These are phyloP conservation scores for Pachyrhizus erosus DNA, from an alignment of 306 rosid species.

Conservation along the genomic window DNA sequence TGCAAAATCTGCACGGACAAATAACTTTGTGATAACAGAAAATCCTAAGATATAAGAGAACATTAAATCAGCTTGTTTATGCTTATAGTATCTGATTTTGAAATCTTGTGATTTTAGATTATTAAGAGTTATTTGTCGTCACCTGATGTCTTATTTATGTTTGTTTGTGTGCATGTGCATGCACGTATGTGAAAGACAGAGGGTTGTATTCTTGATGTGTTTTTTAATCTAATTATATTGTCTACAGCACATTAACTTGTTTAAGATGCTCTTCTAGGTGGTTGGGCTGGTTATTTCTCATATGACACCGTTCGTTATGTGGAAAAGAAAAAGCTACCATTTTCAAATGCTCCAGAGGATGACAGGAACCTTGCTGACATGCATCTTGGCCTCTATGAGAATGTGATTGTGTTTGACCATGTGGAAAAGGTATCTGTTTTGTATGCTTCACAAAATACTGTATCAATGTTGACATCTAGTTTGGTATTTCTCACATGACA, in stretches of 20 bases:
- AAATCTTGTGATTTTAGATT: background rate
- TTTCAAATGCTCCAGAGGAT: constrained; percentile 77
- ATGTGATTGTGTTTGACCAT: constrained; percentile 81
- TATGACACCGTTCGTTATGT: constrained; percentile 89
- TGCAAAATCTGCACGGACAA: background rate
- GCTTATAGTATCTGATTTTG: constrained; percentile 5
- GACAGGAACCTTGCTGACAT: constrained; percentile 87
- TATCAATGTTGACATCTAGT: background rate
- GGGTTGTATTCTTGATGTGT: too few relatives aligned
- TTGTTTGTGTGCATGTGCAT: background rate
- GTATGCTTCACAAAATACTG: background rate
- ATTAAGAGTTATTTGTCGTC: background rate
- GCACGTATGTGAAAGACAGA: too few relatives aligned
- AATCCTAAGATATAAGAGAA: constrained; percentile 1
- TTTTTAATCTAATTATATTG: background rate
- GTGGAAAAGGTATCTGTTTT: constrained; percentile 71
- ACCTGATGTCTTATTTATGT: background rate
- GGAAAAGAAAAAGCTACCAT: constrained; percentile 78
- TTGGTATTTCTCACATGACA: background rate
- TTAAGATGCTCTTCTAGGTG: constrained; percentile 60
- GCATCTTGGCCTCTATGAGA: constrained; percentile 81
- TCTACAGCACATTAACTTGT: background rate
- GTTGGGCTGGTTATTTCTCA: constrained; percentile 90
- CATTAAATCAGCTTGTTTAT: constrained; percentile 3
- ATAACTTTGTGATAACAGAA: background rate